Conservation (phyloP, 176 grass and related monocot genomes). For the Aegilops speltoides region DNA sequence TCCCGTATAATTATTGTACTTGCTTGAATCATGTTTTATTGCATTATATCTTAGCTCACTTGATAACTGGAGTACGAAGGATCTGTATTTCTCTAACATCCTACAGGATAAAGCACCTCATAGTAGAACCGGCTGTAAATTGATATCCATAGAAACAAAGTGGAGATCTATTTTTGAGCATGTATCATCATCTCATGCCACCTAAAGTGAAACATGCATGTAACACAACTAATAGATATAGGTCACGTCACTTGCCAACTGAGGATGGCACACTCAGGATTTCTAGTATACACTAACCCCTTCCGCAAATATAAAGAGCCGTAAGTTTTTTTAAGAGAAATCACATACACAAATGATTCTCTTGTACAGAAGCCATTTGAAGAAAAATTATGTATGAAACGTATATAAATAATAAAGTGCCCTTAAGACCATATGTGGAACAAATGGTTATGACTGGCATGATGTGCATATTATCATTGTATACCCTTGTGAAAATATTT, state of each 20-base stretch:
- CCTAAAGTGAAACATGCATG: not conserved
- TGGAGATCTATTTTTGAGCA: not conserved
- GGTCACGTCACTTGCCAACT: not conserved
- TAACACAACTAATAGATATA: slow-evolving; percentile 5
- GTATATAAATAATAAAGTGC: slow-evolving; percentile 1
- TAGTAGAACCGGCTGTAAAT: not conserved
- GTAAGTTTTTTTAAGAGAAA: not conserved
- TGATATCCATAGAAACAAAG: not conserved
- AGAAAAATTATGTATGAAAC: not conserved
- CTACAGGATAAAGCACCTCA: not conserved
- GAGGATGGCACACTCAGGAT: slow-evolving; percentile 1
- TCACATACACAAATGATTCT: not conserved
- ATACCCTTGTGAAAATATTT: slow-evolving; percentile 22
- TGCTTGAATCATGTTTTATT: not conserved
- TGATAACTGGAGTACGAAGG: not conserved
- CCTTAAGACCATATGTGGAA: not conserved
- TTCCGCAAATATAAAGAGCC: not conserved
- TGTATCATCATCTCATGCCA: not conserved
- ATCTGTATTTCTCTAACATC: slow-evolving; percentile 12
- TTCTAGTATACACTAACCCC: slow-evolving; percentile 13
- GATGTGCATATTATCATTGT: slow-evolving; percentile 5
- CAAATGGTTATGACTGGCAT: not conserved
- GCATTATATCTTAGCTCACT: not conserved
- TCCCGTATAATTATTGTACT: not conserved
- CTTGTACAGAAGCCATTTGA: not conserved